Percentiles rank a stretch among this genome's conserved stretches.
Conservation (phyloP, 208 protist genomes). For the Acanthamoeba quina region DNA sequence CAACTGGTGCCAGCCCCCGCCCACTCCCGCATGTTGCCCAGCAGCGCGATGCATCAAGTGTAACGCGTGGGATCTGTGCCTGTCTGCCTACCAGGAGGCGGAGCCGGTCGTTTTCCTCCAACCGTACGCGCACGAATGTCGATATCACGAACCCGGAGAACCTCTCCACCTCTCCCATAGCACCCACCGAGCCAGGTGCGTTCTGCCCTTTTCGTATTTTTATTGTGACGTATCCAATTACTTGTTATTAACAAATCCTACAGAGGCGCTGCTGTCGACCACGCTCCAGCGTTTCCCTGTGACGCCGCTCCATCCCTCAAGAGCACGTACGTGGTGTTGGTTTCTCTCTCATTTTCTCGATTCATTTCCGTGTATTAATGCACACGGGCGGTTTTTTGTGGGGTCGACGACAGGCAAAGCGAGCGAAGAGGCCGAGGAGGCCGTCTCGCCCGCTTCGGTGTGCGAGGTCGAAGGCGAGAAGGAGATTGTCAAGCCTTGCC, state of each 20-base stretch:
- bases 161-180: not conserved
- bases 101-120: not conserved
- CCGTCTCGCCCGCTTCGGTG: not conserved
- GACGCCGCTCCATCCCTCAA: not conserved
- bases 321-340: not conserved
- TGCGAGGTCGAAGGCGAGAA: not conserved
- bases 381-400: not conserved
- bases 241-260: not conserved
- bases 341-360: not conserved
- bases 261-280: slow-evolving; percentile 22
- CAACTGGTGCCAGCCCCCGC: no score
- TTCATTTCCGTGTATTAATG: not conserved
- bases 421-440: not conserved
- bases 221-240: not conserved
- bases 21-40: no score
- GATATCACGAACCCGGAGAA: not conserved
- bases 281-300: slow-evolving; percentile 17
- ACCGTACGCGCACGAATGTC: not conserved
- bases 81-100: not conserved
- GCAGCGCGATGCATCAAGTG: no score
- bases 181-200: not conserved
- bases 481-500: not conserved
- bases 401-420: not conserved
- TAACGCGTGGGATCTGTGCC: no score
- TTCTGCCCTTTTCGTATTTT: not conserved